Percentiles rank a stretch among this genome's conserved stretches.
Evolutionary conservation across 768 basidiomycete genomes (phyloP).

Genomic region (Brasilioporus rufonigricans): DNA sequence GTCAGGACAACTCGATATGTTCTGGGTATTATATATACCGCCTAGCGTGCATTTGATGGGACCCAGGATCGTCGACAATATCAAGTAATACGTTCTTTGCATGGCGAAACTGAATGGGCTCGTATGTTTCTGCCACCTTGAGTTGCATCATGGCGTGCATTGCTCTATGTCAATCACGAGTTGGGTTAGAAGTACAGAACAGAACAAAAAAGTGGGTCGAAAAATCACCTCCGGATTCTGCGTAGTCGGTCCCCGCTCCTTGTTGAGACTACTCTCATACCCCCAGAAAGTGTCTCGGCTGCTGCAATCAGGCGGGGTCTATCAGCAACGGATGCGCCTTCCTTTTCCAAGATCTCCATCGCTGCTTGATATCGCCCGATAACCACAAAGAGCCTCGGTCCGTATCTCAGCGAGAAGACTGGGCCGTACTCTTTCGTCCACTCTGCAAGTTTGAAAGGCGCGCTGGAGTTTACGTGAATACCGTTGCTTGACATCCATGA

Average conservation of each 20-base stretch:
- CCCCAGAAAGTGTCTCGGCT: conserved; percentile 6
- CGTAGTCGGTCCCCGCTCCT: conserved; percentile 2
- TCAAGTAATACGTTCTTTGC: conserved; percentile 4
- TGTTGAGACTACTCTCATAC: conserved; percentile 1
- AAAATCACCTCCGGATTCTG: neutral
- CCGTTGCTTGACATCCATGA: neutral
- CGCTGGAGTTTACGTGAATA: neutral
- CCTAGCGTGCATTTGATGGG: conserved; percentile 3
- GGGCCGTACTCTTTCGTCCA: conserved; percentile 7
- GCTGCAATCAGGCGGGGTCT: conserved; percentile 3
- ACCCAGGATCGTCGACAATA: neutral
- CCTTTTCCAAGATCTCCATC: conserved; percentile 14
- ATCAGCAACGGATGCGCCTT: conserved; percentile 6
- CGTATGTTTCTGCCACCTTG: conserved; percentile 1
- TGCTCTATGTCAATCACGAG: neutral
- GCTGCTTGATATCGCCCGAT: conserved; percentile 8
- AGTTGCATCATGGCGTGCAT: neutral
- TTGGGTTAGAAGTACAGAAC: neutral
- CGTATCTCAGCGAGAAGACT: conserved; percentile 2
- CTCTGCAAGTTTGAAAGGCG: conserved; percentile 4
- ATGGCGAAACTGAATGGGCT: neutral
- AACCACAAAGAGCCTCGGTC: conserved; percentile 1
- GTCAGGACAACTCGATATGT: neutral
- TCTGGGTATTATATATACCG: neutral
- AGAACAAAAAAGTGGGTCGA: too few species aligned